These are phyloP conservation scores for Liquidambar formosana DNA, from an alignment of 164 flowering plant species.

Conservation along the genomic window DNA sequence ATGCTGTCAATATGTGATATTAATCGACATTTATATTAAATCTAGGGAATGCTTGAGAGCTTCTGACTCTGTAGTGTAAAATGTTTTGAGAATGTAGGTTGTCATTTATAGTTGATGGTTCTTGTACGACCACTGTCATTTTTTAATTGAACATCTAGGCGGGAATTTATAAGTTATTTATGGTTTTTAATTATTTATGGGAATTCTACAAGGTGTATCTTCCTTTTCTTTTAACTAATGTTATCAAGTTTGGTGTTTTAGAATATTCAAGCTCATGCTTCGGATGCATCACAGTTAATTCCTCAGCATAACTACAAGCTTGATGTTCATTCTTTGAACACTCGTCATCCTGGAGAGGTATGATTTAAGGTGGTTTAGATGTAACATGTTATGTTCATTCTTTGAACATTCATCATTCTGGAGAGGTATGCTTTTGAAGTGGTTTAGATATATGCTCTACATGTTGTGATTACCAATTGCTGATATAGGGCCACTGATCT, in stretches of 20 bases:
- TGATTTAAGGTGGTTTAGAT: conserved; percentile 10
- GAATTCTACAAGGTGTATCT: not conserved
- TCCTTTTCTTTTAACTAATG: not conserved
- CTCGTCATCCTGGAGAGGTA: conserved; percentile 97
- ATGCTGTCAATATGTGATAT: no score
- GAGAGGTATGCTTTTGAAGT: conserved; percentile 65
- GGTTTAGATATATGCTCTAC: not conserved
- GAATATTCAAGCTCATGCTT: conserved; percentile 63
- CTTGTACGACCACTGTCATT: no score
- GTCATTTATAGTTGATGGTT: no score
- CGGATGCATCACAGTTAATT: conserved; percentile 83
- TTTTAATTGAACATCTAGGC: no score
- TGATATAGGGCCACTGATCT: no score
- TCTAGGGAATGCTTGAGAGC: no score
- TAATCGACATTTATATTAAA: no score
- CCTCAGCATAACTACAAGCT: conserved; percentile 99
- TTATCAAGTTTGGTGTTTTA: conserved; percentile 25
- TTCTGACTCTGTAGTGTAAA: no score
- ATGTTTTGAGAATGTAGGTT: no score
- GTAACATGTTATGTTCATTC: conserved; percentile 93
- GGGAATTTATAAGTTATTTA: no score
- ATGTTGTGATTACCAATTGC: not conserved
- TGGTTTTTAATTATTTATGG: no score
- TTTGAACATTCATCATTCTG: conserved; percentile 82
- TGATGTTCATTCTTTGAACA: conserved; percentile 85